Evolutionary conservation across 805 yeast species (phyloP).

Genomic region (Ogataea parapolymorpha): DNA sequence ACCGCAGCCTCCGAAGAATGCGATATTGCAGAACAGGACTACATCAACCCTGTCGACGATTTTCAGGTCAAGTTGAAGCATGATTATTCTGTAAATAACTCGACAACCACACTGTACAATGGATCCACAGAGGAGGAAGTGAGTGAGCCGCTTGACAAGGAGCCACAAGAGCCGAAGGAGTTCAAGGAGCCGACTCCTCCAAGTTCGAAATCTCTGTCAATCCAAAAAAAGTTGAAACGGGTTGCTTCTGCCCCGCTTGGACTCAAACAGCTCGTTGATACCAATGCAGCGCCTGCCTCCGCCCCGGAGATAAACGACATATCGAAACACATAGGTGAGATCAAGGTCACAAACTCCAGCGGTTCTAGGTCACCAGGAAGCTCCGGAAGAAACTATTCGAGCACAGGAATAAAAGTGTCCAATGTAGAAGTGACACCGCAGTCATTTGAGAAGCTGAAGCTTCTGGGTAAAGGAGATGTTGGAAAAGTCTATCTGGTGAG

Average conservation of each 20-base stretch:
- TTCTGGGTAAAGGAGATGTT: constrained; percentile 97
- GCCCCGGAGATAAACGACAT: constrained; percentile 16
- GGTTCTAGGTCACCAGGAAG: constrained; percentile 1
- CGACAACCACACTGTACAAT: constrained; percentile 22
- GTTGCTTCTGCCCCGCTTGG: constrained; percentile 85
- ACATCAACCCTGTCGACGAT: constrained; percentile 24
- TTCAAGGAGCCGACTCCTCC: not conserved
- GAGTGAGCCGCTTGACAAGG: not conserved
- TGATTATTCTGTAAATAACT: constrained; percentile 31
- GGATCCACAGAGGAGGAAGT: constrained; percentile 1
- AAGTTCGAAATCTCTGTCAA: constrained; percentile 14
- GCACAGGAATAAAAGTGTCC: constrained; percentile 67
- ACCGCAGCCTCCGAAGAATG: constrained; percentile 19
- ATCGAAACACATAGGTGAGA: constrained; percentile 37
- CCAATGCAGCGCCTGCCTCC: constrained; percentile 14
- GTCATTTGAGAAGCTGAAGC: constrained; percentile 82
- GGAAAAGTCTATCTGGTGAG: constrained; percentile 93
- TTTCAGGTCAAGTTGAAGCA: constrained; percentile 31
- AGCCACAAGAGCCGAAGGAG: not conserved
- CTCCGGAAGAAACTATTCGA: constrained; percentile 58
- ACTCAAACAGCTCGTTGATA: constrained; percentile 35
- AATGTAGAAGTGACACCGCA: constrained; percentile 81
- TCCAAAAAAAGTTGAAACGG: constrained; percentile 52
- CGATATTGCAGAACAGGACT: constrained; percentile 27
- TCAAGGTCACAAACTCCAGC: constrained; percentile 27